Evolutionary conservation across 176 grass and related monocot species (phyloP), one percentile per base, ranked within the genome.

Genomic region (Elaeis guineensis): DNA sequence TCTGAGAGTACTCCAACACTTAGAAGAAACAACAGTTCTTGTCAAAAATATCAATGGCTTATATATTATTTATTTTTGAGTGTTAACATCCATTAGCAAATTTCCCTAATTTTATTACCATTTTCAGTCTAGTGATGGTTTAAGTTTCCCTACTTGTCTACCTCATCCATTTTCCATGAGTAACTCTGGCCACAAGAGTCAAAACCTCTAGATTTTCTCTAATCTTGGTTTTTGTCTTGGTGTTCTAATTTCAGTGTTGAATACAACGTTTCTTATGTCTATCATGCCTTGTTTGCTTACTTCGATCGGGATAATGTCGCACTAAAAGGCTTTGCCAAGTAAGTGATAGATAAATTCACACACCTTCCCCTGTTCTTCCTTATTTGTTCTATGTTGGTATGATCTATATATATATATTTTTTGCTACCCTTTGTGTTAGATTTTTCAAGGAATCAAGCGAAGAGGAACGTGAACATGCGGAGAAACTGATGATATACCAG

Each of bases 261-360:
- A 49, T 88, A 76, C 70, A 97, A 97, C 12, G 87, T 80, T 3
- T 97, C 92, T 0, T 97, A 97, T 58, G 92, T 83, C 0, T 97
- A 91, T 72, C 92, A 97, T 77, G 72, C 92, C 20, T 77, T 97
- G 51, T 97, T 91, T 55, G 87, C 87, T 25, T 97, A 88, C 75
- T 97, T 97, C 1, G 92, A 91, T 52, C 87, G 92, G 0, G 92
- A 97, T 61, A 85, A 97, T 61, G 87, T 97, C 3, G 83, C 92
- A 3, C 81, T 97, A 50, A 90, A 79, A 69, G 92, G 92, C 4
- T 69, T 97, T 35, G 87, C 92, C 63, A 91, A 91, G 92, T 90
- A 75, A 76, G 78, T 53, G 32, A 17, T 8, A 39, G 35, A 44
- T 44, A 44, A 44, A 44, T 44, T 44, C 35, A 44, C 11, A 44